Conservation (phyloP, 2,329 filamentous ascomycete species). For the Fusarium pseudoanthophilum region DNA sequence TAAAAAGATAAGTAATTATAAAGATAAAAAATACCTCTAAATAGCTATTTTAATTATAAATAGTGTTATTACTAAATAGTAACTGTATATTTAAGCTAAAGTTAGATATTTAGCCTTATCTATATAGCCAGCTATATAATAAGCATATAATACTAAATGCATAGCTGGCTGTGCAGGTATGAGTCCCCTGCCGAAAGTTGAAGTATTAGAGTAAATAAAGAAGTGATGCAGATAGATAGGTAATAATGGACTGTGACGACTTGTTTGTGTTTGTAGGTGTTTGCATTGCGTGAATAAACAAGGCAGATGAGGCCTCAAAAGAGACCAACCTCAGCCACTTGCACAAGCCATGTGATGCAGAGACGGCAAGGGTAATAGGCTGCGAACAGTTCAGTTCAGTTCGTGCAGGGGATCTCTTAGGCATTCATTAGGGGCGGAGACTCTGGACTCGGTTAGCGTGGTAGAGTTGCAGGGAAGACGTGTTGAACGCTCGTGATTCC, state of each 20-base stretch:
- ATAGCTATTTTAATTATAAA: too few relatives aligned
- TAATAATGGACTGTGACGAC: neutral
- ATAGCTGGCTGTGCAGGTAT: too few relatives aligned
- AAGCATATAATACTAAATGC: too few relatives aligned
- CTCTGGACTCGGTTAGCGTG: constrained; percentile 16
- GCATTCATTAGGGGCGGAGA: constrained; percentile 10
- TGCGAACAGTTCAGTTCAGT: constrained; percentile 3
- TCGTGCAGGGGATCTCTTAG: constrained; percentile 22
- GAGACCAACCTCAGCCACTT: constrained; percentile 20
- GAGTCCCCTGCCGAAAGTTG: constrained; percentile 5
- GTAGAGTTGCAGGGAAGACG: constrained; percentile 33
- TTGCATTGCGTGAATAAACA: constrained; percentile 7
- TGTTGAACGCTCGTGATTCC: constrained; percentile 23
- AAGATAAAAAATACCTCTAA: too few relatives aligned
- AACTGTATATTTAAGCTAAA: too few relatives aligned
- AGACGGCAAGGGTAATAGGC: constrained; percentile 2
- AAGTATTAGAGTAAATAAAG: constrained; percentile 18
- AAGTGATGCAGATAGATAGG: neutral
- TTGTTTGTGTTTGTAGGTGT: neutral
- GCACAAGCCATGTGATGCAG: constrained; percentile 31
- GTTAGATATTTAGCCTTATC: too few relatives aligned
- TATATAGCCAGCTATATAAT: too few relatives aligned
- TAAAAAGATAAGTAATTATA: too few relatives aligned
- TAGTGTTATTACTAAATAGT: too few relatives aligned
- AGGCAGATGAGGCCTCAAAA: constrained; percentile 21